A percentile compares a stretch with the other conserved stretches of the same genome.
Evolutionary conservation across 129 eudicot species (phyloP).

Genomic region (Gnaphalium uliginosum): DNA sequence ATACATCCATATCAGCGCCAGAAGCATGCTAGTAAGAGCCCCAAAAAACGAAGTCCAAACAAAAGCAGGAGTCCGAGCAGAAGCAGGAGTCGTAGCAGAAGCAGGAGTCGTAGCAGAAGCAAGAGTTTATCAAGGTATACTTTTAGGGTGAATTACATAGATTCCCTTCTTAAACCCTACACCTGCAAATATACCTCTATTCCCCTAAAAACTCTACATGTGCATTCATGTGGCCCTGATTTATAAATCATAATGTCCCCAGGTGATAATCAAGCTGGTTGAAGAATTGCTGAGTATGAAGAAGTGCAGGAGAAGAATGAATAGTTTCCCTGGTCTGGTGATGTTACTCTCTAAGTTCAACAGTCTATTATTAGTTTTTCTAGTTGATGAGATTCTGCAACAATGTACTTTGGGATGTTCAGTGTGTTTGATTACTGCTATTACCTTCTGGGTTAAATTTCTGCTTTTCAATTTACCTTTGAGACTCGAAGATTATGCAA

Average conservation of each 20-base stretch:
- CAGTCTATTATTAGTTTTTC: slow-evolving; percentile 4
- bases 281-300: slow-evolving; percentile 4
- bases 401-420: not conserved
- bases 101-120: slow-evolving; percentile 71
- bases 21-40: slow-evolving; percentile 67
- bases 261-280: slow-evolving; percentile 14
- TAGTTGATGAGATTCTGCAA: slow-evolving; percentile 1
- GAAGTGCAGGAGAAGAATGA: slow-evolving; percentile 12
- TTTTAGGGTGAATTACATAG: not conserved
- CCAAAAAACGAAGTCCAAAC: slow-evolving; percentile 52
- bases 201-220: not conserved
- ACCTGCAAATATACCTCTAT: not conserved
- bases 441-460: slow-evolving; percentile 8
- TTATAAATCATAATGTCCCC: not conserved
- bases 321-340: slow-evolving; percentile 3
- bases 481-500: not conserved
- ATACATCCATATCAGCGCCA: slow-evolving; percentile 35
- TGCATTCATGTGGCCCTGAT: slow-evolving; percentile 10
- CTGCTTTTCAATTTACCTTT: not conserved
- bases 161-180: no score
- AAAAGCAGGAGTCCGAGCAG: slow-evolving; percentile 56
- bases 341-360: slow-evolving; percentile 17
- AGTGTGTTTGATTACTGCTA: slow-evolving; percentile 1
- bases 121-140: slow-evolving; percentile 60
- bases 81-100: slow-evolving; percentile 48